These are phyloP conservation scores for Isabelozyma rhagii DNA, from an alignment of 805 yeast genomes.

Conservation along the genomic window DNA sequence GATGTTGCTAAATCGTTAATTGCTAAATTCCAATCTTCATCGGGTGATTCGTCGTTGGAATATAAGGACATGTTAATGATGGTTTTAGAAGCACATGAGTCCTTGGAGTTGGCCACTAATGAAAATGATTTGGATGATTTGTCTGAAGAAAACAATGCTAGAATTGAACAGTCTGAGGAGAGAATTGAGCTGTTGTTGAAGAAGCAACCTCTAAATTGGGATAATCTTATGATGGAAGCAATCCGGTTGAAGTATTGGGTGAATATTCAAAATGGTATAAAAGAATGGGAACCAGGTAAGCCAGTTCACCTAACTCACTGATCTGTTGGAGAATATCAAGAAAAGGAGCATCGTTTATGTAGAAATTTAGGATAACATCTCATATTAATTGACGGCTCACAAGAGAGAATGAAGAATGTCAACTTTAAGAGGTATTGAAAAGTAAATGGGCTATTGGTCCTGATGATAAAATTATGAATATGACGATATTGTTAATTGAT, in stretches of 20 bases:
- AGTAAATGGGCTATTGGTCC: too few relatives aligned
- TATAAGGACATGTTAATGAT: conserved; percentile 64
- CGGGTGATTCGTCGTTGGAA: conserved; percentile 28
- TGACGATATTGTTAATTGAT: too few relatives aligned
- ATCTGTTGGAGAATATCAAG: conserved; percentile 1
- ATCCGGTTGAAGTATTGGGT: conserved; percentile 80
- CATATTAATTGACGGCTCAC: too few relatives aligned
- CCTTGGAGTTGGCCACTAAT: conserved; percentile 60
- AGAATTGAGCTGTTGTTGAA: conserved; percentile 46
- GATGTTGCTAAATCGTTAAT: conserved; percentile 43
- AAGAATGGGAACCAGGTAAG: conserved; percentile 75
- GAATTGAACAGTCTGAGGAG: conserved; percentile 48
- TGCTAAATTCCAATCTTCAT: conserved; percentile 34
- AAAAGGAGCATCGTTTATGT: too few relatives aligned
- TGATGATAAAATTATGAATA: too few relatives aligned
- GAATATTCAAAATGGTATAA: conserved; percentile 68
- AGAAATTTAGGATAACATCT: too few relatives aligned
- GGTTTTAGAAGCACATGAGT: conserved; percentile 82
- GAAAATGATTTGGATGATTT: conserved; percentile 57
- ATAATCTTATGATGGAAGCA: conserved; percentile 60
- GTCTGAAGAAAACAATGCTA: conserved; percentile 51
- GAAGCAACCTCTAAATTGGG: conserved; percentile 43
- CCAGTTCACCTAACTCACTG: conserved; percentile 64
- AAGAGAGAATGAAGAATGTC: too few relatives aligned
- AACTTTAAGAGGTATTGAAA: too few relatives aligned